phyloP scores from a whole-genome alignment of 2,329 filamentous ascomycete species.

The Lasiodiplodia citricola region DNA sequence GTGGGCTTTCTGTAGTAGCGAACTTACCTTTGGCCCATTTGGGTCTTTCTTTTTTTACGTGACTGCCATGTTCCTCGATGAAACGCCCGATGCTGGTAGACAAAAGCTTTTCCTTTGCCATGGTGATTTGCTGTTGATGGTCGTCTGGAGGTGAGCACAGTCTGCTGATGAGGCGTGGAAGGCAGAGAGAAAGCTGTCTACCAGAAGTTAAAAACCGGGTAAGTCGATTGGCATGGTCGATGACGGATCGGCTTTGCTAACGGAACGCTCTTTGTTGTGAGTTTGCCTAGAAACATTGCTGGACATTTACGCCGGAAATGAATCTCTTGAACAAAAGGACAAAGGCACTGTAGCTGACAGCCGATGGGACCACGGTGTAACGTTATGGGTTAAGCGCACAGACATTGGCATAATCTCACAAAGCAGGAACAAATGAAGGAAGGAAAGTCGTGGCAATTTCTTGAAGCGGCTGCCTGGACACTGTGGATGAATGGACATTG shows the following conservation, averaged over 20 bases:
- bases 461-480: too few species aligned
- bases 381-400: too few species aligned
- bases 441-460: too few species aligned
- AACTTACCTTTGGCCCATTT: not conserved
- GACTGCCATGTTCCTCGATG: not conserved
- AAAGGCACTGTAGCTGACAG: not conserved
- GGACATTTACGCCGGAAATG: not conserved
- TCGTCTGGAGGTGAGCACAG: not conserved
- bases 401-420: not conserved
- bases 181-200: not conserved
- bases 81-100: not conserved
- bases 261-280: not conserved
- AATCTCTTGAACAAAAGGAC: not conserved
- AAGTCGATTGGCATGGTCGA: not conserved
- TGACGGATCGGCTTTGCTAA: not conserved
- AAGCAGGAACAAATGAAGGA: too few species aligned
- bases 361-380: not conserved
- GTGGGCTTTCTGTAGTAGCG: not conserved
- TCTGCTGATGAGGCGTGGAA: not conserved
- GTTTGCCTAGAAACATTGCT: not conserved
- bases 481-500: too few species aligned
- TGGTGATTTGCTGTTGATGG: not conserved
- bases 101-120: not conserved
- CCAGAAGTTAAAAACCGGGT: not conserved
- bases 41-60: not conserved